Evolutionary conservation across 352 stramenopile species (phyloP), one percentile per base, ranked within the genome.

Genomic region (Pythium brachiatum): DNA sequence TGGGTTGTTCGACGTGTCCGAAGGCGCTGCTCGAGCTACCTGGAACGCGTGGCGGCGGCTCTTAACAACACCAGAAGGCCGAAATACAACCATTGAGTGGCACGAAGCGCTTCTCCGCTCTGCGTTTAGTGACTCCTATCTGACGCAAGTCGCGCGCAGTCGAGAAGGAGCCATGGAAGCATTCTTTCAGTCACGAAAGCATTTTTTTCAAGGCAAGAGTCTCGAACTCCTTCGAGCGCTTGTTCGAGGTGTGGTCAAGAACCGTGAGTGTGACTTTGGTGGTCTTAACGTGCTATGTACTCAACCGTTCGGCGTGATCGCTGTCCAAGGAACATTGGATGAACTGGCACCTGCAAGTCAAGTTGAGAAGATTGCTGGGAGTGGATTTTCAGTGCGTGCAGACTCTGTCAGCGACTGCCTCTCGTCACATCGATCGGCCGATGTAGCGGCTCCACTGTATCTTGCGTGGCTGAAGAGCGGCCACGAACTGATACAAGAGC

Each of bases 381-480:
- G 29, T 15, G 27, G 39, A 31, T 57, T 69, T 25, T 36, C 56
- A 9, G 23, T 48, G 6, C 27, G 32, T 23, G 32, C n/a, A 0
- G 61, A 64, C 26, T 71, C 48, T 11, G 34, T 64, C n/a, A 50
- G 11, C 9, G 58, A 70, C 2, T 54, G 51, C 36, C 20, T 69
- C 1, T 46, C 25, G 18, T 15, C 11, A n/a, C 57, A 41, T 39
- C 7, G 12, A 52, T n/a, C 26, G 50, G 16, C 11, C 41, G 25
- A 29, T 18, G 3, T 36, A 12, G 3, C 12, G 32, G 25, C 63
- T 46, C 57, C 56, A 8, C 16, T n/a, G 29, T 88, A 27, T 44
- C 57, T 88, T 0, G 76, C 81, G 21, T 94, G 84, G 84, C 76
- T 94, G 53, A 92, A 92, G 64, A 78, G 79, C 44, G 84, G 84